Evolutionary conservation across 345 rosid genomes (phyloP).

Genomic region (Salix koriyanagi): DNA sequence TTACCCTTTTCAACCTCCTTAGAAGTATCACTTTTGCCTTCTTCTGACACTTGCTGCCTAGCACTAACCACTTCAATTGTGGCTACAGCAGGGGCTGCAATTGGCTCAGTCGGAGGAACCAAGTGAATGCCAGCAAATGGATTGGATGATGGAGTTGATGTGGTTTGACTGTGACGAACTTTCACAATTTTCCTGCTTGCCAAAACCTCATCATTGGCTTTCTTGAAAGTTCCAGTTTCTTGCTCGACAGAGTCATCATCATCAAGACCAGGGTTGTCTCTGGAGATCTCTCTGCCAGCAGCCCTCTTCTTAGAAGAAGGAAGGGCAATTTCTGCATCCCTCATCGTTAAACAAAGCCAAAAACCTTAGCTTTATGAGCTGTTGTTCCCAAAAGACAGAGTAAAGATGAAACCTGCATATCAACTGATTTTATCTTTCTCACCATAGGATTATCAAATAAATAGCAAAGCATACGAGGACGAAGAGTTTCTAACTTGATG

Average conservation of each 20-base stretch:
- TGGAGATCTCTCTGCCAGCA: slow-evolving; percentile 79
- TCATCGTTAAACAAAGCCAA: slow-evolving; percentile 37
- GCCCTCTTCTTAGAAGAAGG: slow-evolving; percentile 95
- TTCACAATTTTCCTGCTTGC: slow-evolving; percentile 75
- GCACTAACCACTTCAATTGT: slow-evolving; percentile 27
- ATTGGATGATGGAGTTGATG: slow-evolving; percentile 53
- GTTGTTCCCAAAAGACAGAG: not conserved
- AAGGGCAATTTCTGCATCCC: slow-evolving; percentile 68
- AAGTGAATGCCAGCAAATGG: slow-evolving; percentile 82
- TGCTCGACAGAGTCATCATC: slow-evolving; percentile 63
- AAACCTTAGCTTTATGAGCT: not conserved
- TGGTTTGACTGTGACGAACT: slow-evolving; percentile 54
- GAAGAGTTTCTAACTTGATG: not conserved
- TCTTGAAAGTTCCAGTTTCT: slow-evolving; percentile 82
- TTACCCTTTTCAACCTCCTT: slow-evolving; percentile 27
- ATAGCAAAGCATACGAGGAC: not conserved
- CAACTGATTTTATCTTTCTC: not conserved
- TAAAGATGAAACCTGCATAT: slow-evolving; percentile 6
- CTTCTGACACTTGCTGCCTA: slow-evolving; percentile 30
- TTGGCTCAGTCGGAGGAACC: slow-evolving; percentile 43
- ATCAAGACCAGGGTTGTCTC: slow-evolving; percentile 77
- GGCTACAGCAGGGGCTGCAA: slow-evolving; percentile 13
- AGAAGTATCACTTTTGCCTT: slow-evolving; percentile 5
- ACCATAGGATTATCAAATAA: not conserved
- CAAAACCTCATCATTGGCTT: slow-evolving; percentile 82